Percentiles rank a stretch among this genome's conserved stretches.
These are phyloP conservation scores for Calonectria fujianensis DNA, from an alignment of 2,329 filamentous ascomycete species.

Conservation along the genomic window DNA sequence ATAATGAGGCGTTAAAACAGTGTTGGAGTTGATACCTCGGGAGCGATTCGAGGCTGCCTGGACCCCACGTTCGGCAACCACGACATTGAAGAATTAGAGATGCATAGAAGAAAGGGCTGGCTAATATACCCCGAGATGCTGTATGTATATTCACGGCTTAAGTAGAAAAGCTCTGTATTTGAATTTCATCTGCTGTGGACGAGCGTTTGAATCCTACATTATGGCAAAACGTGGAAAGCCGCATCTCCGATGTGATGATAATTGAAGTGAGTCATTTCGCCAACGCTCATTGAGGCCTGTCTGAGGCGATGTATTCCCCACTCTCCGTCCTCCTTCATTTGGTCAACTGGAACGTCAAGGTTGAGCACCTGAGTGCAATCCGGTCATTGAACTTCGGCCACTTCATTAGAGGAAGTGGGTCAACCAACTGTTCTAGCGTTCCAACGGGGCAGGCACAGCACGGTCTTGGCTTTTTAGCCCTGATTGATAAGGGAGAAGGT, in stretches of 20 bases:
- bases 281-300: not conserved
- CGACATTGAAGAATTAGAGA: slow-evolving; percentile 46
- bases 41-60: slow-evolving; percentile 33
- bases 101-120: slow-evolving; percentile 47
- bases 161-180: slow-evolving; percentile 34
- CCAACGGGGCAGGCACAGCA: not conserved
- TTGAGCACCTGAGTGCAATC: not conserved
- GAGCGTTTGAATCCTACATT: no score
- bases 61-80: slow-evolving; percentile 36
- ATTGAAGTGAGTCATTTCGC: not conserved
- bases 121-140: slow-evolving; percentile 43
- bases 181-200: slow-evolving; percentile 13
- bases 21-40: slow-evolving; percentile 35
- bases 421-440: not conserved
- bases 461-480: not conserved
- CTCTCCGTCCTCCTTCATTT: not conserved
- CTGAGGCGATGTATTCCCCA: not conserved
- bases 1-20: slow-evolving; percentile 43
- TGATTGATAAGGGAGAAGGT: not conserved
- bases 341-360: not conserved
- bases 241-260: not conserved
- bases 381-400: not conserved
- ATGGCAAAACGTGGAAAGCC: not conserved
- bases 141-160: slow-evolving; percentile 37
- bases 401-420: not conserved